A percentile compares a stretch with the other conserved stretches of the same genome.
These are phyloP conservation scores for Puccinia novopanici DNA, from an alignment of 1,284 basidiomycete genomes.

Conservation along the genomic window DNA sequence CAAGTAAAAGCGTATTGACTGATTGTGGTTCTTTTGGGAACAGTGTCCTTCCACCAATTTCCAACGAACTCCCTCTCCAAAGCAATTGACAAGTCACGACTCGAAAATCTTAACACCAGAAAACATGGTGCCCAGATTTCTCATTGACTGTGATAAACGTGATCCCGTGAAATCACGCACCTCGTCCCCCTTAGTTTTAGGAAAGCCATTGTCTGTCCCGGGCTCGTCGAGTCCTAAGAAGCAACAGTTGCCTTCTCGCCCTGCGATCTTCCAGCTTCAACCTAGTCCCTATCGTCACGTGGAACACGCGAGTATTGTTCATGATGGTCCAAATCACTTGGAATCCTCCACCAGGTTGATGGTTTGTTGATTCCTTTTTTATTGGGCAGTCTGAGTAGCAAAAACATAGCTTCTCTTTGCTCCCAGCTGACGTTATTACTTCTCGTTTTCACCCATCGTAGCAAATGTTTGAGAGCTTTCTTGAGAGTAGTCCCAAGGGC, in stretches of 20 bases:
- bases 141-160: not conserved
- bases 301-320: not conserved
- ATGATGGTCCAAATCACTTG: slow-evolving; percentile 27
- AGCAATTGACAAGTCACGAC: not conserved
- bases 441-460: not conserved
- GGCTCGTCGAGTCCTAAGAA: not conserved
- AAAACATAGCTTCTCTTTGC: not conserved
- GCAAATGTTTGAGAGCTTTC: slow-evolving; percentile 28
- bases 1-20: not conserved
- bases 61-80: slow-evolving; percentile 30
- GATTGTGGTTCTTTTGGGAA: not conserved
- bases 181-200: not conserved
- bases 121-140: not conserved
- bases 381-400: not conserved
- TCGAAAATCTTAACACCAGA: not conserved
- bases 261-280: slow-evolving; percentile 10
- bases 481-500: slow-evolving; percentile 21
- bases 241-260: not conserved
- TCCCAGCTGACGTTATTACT: not conserved
- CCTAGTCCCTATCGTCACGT: slow-evolving; percentile 35
- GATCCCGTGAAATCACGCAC: not conserved
- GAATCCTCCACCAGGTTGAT: slow-evolving; percentile 24
- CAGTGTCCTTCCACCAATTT: not conserved
- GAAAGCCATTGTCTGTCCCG: not conserved
- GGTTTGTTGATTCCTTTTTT: slow-evolving; percentile 18